A percentile compares a stretch with the other conserved stretches of the same genome.
phyloP scores from a whole-genome alignment of 1,284 basidiomycete species.

The Cutaneotrichosporon cutaneum region DNA sequence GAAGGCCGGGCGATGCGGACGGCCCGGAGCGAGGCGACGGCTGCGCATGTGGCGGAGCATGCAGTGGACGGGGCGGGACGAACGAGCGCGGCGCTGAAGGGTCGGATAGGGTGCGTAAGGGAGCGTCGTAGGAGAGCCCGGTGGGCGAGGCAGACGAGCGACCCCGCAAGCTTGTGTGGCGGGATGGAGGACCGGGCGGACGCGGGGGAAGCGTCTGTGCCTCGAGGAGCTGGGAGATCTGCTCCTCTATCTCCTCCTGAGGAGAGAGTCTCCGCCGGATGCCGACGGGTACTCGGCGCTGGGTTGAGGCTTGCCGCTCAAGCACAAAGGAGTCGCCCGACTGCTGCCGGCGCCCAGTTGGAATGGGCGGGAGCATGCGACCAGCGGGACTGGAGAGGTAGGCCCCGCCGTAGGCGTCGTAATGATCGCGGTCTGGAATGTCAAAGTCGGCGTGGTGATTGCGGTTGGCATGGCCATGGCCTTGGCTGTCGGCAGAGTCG shows the following conservation, averaged over 20 bases:
- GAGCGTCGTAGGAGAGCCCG: neutral
- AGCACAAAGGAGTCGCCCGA: neutral
- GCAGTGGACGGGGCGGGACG: neutral
- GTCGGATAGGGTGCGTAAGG: neutral
- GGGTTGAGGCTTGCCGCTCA: neutral
- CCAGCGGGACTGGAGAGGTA: neutral
- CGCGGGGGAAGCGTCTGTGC: conserved; percentile 1
- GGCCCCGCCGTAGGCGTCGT: neutral
- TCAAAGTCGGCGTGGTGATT: neutral
- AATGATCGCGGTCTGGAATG: neutral
- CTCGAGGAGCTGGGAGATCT: conserved; percentile 1
- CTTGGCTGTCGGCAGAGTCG: too few species aligned
- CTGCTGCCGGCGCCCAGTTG: neutral
- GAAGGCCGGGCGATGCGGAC: neutral
- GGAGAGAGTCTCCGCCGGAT: neutral
- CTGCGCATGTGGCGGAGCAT: neutral
- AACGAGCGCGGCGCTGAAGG: neutral
- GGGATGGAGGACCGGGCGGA: neutral
- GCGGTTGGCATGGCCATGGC: too few species aligned
- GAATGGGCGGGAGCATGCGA: neutral
- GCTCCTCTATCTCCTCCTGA: neutral
- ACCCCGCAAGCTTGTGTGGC: neutral
- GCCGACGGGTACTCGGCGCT: neutral
- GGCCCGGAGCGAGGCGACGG: neutral
- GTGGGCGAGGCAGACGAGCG: neutral